phyloP scores from a whole-genome alignment of 805 yeast genomes.

The Candida pini region DNA sequence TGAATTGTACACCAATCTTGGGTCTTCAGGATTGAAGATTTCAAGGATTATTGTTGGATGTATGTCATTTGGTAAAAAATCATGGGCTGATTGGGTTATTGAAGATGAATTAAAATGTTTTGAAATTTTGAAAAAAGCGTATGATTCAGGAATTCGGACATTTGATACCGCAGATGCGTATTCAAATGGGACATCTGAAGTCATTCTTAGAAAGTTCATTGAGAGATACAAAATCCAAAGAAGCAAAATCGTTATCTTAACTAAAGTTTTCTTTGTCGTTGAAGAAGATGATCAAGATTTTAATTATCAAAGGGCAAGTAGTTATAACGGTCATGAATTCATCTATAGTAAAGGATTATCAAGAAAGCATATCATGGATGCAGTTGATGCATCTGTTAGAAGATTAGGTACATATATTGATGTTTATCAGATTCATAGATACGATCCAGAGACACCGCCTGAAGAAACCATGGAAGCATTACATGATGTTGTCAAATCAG shows the following conservation, averaged over 20 bases:
- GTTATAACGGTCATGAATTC: conserved; percentile 31
- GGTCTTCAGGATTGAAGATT: conserved; percentile 41
- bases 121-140: conserved; percentile 36
- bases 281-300: conserved; percentile 23
- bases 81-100: conserved; percentile 38
- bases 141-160: conserved; percentile 40
- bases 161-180: conserved; percentile 46
- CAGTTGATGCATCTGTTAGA: conserved; percentile 33
- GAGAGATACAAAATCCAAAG: conserved; percentile 44
- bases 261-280: conserved; percentile 32
- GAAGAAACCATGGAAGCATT: conserved; percentile 51
- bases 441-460: conserved; percentile 40
- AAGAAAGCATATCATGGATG: conserved; percentile 40
- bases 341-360: conserved; percentile 34
- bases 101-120: conserved; percentile 42
- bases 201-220: conserved; percentile 45
- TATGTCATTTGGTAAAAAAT: conserved; percentile 42
- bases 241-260: conserved; percentile 47
- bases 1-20: conserved; percentile 24
- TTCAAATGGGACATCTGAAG: conserved; percentile 41
- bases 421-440: conserved; percentile 49
- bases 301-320: conserved; percentile 41
- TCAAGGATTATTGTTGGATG: conserved; percentile 47
- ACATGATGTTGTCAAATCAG: conserved; percentile 42
- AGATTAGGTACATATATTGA: conserved; percentile 48